Base-by-base conservation (phyloP, 1,139 yeast species). In the Nematodospora anomalae region DNA sequence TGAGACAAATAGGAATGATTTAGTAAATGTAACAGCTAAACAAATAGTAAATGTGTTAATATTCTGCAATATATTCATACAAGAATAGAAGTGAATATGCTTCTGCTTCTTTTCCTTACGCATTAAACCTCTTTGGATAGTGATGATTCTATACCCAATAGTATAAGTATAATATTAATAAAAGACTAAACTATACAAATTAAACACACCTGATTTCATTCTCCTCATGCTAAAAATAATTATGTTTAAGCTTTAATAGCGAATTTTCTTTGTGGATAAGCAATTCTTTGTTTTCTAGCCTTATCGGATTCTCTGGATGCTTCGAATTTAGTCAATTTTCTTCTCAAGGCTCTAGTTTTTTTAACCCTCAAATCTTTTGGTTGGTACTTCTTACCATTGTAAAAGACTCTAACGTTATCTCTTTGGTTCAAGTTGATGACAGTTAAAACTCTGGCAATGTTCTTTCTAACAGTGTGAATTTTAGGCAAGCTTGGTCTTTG, bases 281-380 rank as follows among this genome's bases (percentile, higher is more conserved):
- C 95, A 64, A 81, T 79, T 67, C 80, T 80, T 76, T 79, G 83
- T 88, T 92, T 92, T 76, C 80, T 80, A 65, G 90, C 89, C 80
- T 86, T 89, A 60, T 74, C 83, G 66, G 97, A 90, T 72, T 76
- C 74, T 71, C 76, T 75, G 58, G 79, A 65, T 67, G 86, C 82
- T 78, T 92, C 97, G 73, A 74, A 73, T 68, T 84, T 79, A 71
- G 97, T 82, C 70, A 92, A 82, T 71, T 83, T 80, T 82, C 97
- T 88, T 86, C 98, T 90, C 74, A 92, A 77, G 73, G 98, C 97
- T 83, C 97, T 92, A 76, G 98, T 92, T 85, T 92, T 87, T 90
- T 92, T 92, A 64, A 88, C 96, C 80, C 97, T 92, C 76, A 92
- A 83, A 72, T 90, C 97, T 81, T 90, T 90, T 79, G 98, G 98